Evolutionary conservation across 164 flowering plant species (phyloP).

Genomic region (Umbilicus rupestris): DNA sequence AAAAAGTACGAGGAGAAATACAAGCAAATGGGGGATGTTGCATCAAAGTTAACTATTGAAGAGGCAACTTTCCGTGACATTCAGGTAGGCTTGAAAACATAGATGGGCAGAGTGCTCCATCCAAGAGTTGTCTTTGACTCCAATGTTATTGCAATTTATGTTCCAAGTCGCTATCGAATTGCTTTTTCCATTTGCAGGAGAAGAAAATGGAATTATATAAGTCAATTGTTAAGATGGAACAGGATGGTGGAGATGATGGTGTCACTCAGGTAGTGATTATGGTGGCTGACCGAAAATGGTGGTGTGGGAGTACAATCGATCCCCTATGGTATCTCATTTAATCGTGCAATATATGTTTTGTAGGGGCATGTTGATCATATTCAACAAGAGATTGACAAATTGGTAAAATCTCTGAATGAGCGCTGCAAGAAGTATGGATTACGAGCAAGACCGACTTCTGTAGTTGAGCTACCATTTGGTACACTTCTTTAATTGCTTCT

Average conservation of each 20-base stretch:
- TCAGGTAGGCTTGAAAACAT: conserved; percentile 41
- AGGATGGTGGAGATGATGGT: conserved; percentile 53
- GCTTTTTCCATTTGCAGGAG: conserved; percentile 36
- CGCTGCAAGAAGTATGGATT: conserved; percentile 92
- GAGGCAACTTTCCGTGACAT: conserved; percentile 90
- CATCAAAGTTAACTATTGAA: conserved; percentile 77
- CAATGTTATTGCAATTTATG: neutral
- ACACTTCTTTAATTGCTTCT: conserved; percentile 9
- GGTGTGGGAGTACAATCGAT: neutral
- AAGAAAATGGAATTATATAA: conserved; percentile 70
- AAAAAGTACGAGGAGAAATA: conserved; percentile 94
- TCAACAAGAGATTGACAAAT: conserved; percentile 72
- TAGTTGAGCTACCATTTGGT: conserved; percentile 94
- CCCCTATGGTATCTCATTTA: neutral
- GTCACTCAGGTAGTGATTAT: conserved; percentile 45
- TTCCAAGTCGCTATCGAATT: neutral
- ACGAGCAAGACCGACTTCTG: conserved; percentile 59
- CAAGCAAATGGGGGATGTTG: conserved; percentile 77
- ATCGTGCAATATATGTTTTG: conserved; percentile 10
- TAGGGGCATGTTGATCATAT: conserved; percentile 71
- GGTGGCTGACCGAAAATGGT: neutral
- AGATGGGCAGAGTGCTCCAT: neutral
- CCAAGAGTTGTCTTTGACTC: neutral
- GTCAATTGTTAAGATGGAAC: conserved; percentile 81
- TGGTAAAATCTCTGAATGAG: conserved; percentile 68